Percentiles rank a stretch among this genome's conserved stretches.
phyloP scores from a whole-genome alignment of 495 filamentous ascomycete species.

The Hypomontagnella monticulosa region DNA sequence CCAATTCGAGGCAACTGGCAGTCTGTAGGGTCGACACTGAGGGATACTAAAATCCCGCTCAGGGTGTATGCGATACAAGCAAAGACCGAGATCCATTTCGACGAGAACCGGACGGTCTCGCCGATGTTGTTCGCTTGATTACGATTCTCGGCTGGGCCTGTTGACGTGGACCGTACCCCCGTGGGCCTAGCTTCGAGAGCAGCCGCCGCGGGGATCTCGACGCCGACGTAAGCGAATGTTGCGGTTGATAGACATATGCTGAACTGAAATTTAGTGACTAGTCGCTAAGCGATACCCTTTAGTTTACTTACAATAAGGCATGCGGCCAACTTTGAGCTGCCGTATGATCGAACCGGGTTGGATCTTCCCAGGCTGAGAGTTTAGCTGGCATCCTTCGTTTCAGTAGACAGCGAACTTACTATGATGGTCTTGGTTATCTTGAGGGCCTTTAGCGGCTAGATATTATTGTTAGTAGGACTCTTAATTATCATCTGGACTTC shows the following conservation, averaged over 20 bases:
- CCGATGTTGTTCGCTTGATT: slow-evolving; percentile 34
- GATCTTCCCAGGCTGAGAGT: slow-evolving; percentile 21
- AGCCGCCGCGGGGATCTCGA: slow-evolving; percentile 55
- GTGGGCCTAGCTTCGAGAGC: slow-evolving; percentile 53
- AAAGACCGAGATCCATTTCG: slow-evolving; percentile 47
- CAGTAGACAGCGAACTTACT: background rate
- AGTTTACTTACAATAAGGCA: slow-evolving; percentile 34
- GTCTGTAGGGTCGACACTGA: slow-evolving; percentile 23
- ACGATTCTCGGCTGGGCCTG: background rate
- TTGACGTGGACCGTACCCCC: background rate
- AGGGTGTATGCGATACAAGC: slow-evolving; percentile 43
- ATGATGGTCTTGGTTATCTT: background rate
- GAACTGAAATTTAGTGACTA: slow-evolving; percentile 1
- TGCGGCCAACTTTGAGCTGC: slow-evolving; percentile 31
- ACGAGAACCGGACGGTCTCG: slow-evolving; percentile 43
- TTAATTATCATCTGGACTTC: background rate
- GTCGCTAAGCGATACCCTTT: background rate
- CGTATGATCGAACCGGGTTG: slow-evolving; percentile 18
- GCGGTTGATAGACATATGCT: slow-evolving; percentile 54
- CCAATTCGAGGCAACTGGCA: slow-evolving; percentile 29
- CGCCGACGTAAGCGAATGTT: slow-evolving; percentile 56
- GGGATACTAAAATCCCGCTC: slow-evolving; percentile 32
- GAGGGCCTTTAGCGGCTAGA: background rate
- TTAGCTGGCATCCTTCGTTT: background rate
- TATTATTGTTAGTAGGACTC: slow-evolving; percentile 1